Base-by-base conservation (phyloP, 2,329 filamentous ascomycete genomes). In the Epicoccum nigrum region DNA sequence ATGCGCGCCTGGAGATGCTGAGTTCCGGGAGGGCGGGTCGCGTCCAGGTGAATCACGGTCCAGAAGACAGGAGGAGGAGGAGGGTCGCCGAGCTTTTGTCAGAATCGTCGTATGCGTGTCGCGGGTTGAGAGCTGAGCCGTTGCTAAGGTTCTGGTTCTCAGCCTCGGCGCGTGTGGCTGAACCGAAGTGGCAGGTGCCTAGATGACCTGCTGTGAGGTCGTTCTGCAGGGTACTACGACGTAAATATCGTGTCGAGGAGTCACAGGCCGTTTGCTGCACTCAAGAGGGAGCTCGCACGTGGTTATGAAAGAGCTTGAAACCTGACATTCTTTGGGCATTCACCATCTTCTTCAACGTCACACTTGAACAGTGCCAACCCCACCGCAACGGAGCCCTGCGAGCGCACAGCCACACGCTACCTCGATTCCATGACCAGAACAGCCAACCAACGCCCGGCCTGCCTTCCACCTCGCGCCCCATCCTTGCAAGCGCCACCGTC, bases 131-230 rank as follows among this genome's bases (percentile, higher is more conserved):
- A 49, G 50, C 42, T 42, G 41, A 32, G 23, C 48, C 37, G 37
- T 37, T 3, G 31, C 17, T 16, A 32, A 32, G 3, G 37, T n/a
- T 16, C 34, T 40, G 28, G 9, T 32, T 51, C 54, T 45, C 56
- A 56, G 61, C 61, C 58, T 58, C 43, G 61, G 58, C 59, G 59
- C 62, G 60, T 58, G 47, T 54, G 54, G 49, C 62, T 60, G 58
- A 63, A 60, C 55, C 42, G 51, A 45, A 40, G 43, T 43, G 33
- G 39, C 43, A 47, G 43, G 38, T 52, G 44, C 27, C 32, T 46
- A 9, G n/a, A 32, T 13, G 32, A 34, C 41, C 34, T 42, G 30
- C n/a, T 32, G 23, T 2, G 23, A 6, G 9, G 23, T 4, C 20
- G 15, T 32, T 38, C 19, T 25, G 35, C 7, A 28, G 28, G 38